phyloP scores from a whole-genome alignment of 352 stramenopile genomes.

The Phytophthora ramorum region DNA sequence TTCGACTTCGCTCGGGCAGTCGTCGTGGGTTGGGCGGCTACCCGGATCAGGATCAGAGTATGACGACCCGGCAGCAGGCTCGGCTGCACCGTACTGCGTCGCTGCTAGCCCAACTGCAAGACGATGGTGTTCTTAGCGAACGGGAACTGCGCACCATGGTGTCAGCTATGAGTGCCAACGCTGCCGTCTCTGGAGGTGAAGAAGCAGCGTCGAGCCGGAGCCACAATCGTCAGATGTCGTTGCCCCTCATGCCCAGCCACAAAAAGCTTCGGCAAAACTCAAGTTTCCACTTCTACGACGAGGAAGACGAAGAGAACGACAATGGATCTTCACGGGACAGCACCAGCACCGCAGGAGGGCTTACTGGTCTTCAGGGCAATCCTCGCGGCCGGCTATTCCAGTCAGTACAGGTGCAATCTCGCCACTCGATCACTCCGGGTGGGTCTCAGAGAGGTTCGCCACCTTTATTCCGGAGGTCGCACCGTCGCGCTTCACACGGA shows the following conservation, averaged over 20 bases:
- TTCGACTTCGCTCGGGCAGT: conserved; percentile 13
- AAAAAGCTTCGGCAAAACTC: conserved; percentile 39
- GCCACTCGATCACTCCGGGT: conserved; percentile 18
- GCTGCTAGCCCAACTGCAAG: conserved; percentile 24
- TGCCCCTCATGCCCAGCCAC: conserved; percentile 64
- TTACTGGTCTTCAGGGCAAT: conserved; percentile 8
- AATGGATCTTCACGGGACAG: conserved; percentile 31
- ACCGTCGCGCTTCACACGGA: conserved; percentile 37
- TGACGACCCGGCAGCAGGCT: conserved; percentile 17
- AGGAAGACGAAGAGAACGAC: conserved; percentile 32
- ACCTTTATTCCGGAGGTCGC: conserved; percentile 27
- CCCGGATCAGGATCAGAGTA: conserved; percentile 12
- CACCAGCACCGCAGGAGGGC: conserved; percentile 24
- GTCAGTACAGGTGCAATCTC: conserved; percentile 24
- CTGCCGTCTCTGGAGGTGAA: conserved; percentile 2
- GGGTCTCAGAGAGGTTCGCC: conserved; percentile 33
- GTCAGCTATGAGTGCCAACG: conserved; percentile 33
- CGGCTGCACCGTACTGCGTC: conserved; percentile 23
- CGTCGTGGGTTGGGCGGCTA: conserved; percentile 15
- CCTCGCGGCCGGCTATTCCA: conserved; percentile 22
- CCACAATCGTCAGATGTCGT: conserved; percentile 53
- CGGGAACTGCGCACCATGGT: conserved; percentile 39
- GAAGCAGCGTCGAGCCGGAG: conserved; percentile 22
- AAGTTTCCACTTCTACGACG: conserved; percentile 29
- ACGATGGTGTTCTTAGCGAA: conserved; percentile 23